phyloP scores from a whole-genome alignment of 345 rosid genomes.

The Lumnitzera racemosa region DNA sequence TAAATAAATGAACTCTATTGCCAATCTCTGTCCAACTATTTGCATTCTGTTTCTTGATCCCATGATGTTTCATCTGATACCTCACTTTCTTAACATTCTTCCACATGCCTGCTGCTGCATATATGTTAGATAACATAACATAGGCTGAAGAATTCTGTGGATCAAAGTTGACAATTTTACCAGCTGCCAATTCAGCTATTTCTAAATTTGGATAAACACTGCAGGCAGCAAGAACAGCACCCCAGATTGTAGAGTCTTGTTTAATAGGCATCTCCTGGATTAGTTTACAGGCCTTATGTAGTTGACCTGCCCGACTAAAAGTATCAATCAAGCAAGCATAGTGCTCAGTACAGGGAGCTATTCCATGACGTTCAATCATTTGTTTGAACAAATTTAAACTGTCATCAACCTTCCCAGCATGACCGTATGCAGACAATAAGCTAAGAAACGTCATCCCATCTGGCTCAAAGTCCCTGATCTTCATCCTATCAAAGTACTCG shows the following conservation, averaged over 20 bases:
- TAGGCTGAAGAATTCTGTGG: conserved; percentile 17
- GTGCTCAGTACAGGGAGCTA: conserved; percentile 17
- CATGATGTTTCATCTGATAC: conserved; percentile 19
- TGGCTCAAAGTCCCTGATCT: conserved; percentile 12
- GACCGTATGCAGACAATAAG: conserved; percentile 23
- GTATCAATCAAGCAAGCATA: conserved; percentile 23
- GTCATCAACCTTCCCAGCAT: conserved; percentile 21
- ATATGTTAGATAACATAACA: conserved; percentile 24
- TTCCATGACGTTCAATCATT: conserved; percentile 17
- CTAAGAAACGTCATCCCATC: conserved; percentile 28
- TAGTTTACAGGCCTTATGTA: conserved; percentile 22
- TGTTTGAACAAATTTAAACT: conserved; percentile 14
- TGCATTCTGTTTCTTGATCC: conserved; percentile 20
- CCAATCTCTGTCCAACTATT: conserved; percentile 29
- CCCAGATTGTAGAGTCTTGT: conserved; percentile 17
- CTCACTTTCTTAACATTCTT: conserved; percentile 19
- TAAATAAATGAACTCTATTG: conserved; percentile 17
- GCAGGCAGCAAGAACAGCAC: conserved; percentile 27
- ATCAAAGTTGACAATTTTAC: conserved; percentile 17
- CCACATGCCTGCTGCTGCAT: conserved; percentile 33
- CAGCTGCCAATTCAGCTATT: conserved; percentile 24
- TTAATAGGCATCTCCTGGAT: conserved; percentile 17
- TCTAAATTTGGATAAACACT: conserved; percentile 15
- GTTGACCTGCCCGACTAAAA: conserved; percentile 26
- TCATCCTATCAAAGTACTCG: conserved; percentile 14